Evolutionary conservation across 345 rosid genomes (phyloP).

Genomic region (Dimocarpus longan): DNA sequence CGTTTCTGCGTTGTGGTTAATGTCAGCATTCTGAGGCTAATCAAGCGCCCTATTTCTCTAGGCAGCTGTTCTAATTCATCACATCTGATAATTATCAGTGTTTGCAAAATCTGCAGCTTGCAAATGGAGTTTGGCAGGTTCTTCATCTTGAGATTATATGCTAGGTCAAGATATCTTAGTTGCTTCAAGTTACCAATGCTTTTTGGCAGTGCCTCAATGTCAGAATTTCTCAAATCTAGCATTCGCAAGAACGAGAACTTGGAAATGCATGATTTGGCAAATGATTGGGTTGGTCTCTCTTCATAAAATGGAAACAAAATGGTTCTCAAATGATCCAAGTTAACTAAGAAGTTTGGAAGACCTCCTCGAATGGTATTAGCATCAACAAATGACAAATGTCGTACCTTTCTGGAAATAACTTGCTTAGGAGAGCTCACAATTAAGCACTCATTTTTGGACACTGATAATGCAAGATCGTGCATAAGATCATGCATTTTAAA

Average conservation of each 20-base stretch:
- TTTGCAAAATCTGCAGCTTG: constrained; percentile 30
- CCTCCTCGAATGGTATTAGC: background rate
- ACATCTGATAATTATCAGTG: constrained; percentile 15
- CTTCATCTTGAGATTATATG: background rate
- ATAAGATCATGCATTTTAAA: constrained; percentile 38
- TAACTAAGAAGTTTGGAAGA: background rate
- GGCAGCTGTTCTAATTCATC: constrained; percentile 29
- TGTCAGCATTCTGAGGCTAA: constrained; percentile 24
- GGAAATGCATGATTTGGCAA: constrained; percentile 7
- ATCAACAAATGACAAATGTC: constrained; percentile 21
- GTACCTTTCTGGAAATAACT: constrained; percentile 3
- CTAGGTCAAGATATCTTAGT: constrained; percentile 31
- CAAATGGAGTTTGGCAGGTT: constrained; percentile 29
- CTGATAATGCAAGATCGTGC: constrained; percentile 32
- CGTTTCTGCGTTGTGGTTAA: constrained; percentile 24
- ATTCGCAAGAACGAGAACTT: constrained; percentile 18
- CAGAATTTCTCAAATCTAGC: constrained; percentile 15
- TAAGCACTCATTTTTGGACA: constrained; percentile 16
- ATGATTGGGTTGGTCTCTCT: constrained; percentile 4
- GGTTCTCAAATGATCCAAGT: constrained; percentile 14
- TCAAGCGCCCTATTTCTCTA: constrained; percentile 15
- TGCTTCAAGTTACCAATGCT: constrained; percentile 28
- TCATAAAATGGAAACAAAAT: constrained; percentile 15
- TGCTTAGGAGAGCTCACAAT: background rate
- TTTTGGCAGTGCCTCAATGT: constrained; percentile 21